phyloP scores from a whole-genome alignment of 1,284 basidiomycete species.

The Mycena sp. region DNA sequence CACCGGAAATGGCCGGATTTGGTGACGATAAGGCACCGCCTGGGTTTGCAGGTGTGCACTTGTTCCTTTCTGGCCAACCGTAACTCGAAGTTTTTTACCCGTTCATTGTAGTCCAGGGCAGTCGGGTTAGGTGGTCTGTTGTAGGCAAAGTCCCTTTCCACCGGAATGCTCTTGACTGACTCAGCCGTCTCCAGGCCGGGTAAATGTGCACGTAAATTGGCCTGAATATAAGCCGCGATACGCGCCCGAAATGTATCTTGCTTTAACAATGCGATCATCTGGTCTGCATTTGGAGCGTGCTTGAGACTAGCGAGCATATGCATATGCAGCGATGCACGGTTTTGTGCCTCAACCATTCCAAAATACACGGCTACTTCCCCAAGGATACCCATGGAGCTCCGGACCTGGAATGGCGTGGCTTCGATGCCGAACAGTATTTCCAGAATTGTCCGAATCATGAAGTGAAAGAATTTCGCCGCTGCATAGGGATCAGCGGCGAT shows the following conservation, averaged over 20 bases:
- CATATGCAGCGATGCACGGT: slow-evolving; percentile 34
- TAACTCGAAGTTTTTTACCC: neutral
- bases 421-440: slow-evolving; percentile 39
- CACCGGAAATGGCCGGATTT: slow-evolving; percentile 36
- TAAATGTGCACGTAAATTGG: slow-evolving; percentile 40
- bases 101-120: slow-evolving; percentile 9
- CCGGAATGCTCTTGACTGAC: slow-evolving; percentile 23
- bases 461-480: slow-evolving; percentile 49
- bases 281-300: slow-evolving; percentile 11
- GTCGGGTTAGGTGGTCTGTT: slow-evolving; percentile 41
- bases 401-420: slow-evolving; percentile 6
- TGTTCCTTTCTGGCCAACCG: slow-evolving; percentile 38
- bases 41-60: slow-evolving; percentile 41
- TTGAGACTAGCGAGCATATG: slow-evolving; percentile 36
- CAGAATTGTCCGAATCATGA: slow-evolving; percentile 38
- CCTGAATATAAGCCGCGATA: slow-evolving; percentile 36
- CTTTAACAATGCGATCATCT: slow-evolving; percentile 32
- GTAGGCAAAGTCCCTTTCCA: slow-evolving; percentile 37
- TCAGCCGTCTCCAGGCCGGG: slow-evolving; percentile 32
- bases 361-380: slow-evolving; percentile 35
- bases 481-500: slow-evolving; percentile 50
- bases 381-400: slow-evolving; percentile 28
- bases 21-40: slow-evolving; percentile 35
- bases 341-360: slow-evolving; percentile 38
- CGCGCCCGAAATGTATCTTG: slow-evolving; percentile 32